These are phyloP conservation scores for Viola pubescens DNA, from an alignment of 441 rosid species.

Conservation along the genomic window DNA sequence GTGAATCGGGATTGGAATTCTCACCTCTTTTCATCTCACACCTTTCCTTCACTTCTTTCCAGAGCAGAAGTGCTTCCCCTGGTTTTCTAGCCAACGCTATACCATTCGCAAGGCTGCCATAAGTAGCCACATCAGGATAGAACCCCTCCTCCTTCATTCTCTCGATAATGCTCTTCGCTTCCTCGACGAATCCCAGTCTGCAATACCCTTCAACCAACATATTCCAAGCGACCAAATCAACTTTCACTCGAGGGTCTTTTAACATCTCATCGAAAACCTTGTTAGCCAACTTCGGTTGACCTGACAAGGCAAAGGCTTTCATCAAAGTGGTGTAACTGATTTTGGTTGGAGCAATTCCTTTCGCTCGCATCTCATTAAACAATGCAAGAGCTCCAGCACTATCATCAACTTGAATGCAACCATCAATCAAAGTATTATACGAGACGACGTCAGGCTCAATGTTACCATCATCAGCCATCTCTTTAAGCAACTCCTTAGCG, in stretches of 20 bases:
- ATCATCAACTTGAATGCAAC: constrained; percentile 74
- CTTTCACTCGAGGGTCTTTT: constrained; percentile 68
- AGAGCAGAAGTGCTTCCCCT: constrained; percentile 82
- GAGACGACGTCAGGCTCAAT: constrained; percentile 88
- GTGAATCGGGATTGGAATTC: constrained; percentile 23
- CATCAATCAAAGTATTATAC: constrained; percentile 76
- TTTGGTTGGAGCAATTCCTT: constrained; percentile 79
- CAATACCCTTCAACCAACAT: constrained; percentile 90
- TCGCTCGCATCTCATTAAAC: constrained; percentile 81
- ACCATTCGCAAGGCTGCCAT: constrained; percentile 76
- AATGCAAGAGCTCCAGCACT: constrained; percentile 72
- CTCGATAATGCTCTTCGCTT: constrained; percentile 61
- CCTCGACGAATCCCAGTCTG: constrained; percentile 69
- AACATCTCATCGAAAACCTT: constrained; percentile 88
- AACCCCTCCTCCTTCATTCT: constrained; percentile 66
- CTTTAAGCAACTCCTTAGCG: constrained; percentile 60
- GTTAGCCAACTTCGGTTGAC: constrained; percentile 83
- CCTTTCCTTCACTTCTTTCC: constrained; percentile 83
- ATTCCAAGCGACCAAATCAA: constrained; percentile 88
- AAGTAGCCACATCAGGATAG: constrained; percentile 71
- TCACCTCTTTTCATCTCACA: constrained; percentile 26
- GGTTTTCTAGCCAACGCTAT: constrained; percentile 88
- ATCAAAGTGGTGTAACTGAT: constrained; percentile 90
- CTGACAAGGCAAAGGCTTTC: constrained; percentile 86
- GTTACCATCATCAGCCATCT: constrained; percentile 50